phyloP scores from a whole-genome alignment of 768 basidiomycete species.

The Pleurotus platypus region DNA sequence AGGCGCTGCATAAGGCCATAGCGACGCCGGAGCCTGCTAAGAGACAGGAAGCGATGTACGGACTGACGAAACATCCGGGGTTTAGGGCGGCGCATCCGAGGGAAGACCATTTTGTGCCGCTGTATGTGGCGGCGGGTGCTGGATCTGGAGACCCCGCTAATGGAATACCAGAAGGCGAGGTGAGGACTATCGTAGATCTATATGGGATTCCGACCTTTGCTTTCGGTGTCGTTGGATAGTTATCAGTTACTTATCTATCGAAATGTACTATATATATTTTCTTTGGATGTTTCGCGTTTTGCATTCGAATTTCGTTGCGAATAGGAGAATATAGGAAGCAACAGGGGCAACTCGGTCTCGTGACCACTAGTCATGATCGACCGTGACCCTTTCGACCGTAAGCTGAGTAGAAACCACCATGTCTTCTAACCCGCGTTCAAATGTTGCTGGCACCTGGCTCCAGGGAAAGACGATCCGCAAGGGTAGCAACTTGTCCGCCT shows the following conservation, averaged over 20 bases:
- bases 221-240: conserved; percentile 41
- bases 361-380: too few species aligned
- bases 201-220: conserved; percentile 65
- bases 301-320: too few species aligned
- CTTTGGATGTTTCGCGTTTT: too few species aligned
- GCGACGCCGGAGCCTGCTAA: conserved; percentile 33
- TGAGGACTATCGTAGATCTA: conserved; percentile 43
- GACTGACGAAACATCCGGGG: conserved; percentile 51
- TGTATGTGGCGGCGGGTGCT: conserved; percentile 76
- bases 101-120: conserved; percentile 78
- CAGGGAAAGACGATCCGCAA: conserved; percentile 76
- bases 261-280: too few species aligned
- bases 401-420: background rate
- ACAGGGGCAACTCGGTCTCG: too few species aligned
- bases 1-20: conserved; percentile 55
- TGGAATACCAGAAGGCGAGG: conserved; percentile 41
- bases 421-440: conserved; percentile 27
- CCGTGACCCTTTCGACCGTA: too few species aligned
- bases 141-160: conserved; percentile 23
- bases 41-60: conserved; percentile 53
- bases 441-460: conserved; percentile 51
- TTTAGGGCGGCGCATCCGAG: conserved; percentile 72
- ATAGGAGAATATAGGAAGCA: too few species aligned
- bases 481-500: conserved; percentile 43
- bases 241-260: background rate